A percentile compares a stretch with the other conserved stretches of the same genome.
phyloP scores from a whole-genome alignment of 495 filamentous ascomycete genomes.

The Elasticomyces elasticus region DNA sequence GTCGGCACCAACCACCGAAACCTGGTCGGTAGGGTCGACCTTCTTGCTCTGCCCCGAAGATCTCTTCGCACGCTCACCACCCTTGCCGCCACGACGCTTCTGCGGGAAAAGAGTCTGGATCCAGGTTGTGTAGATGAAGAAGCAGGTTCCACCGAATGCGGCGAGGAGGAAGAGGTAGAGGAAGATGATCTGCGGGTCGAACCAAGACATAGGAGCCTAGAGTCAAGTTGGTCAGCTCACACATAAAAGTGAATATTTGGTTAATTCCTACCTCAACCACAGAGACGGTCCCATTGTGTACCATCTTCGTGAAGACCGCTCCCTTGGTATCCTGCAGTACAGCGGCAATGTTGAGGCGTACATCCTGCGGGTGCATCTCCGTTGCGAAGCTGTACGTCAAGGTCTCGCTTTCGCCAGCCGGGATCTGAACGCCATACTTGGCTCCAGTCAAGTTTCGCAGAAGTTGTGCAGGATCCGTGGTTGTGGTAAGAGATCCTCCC shows the following conservation, averaged over 20 bases:
- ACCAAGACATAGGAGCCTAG: background rate
- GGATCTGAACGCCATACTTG: constrained; percentile 63
- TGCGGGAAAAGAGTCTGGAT: constrained; percentile 93
- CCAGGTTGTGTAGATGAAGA: constrained; percentile 98
- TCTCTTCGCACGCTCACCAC: constrained; percentile 48
- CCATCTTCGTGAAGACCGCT: constrained; percentile 61
- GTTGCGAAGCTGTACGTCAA: constrained; percentile 76
- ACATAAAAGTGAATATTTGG: no score
- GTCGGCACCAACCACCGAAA: constrained; percentile 56
- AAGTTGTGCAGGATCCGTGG: constrained; percentile 42
- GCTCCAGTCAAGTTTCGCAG: constrained; percentile 76
- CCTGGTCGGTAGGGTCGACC: constrained; percentile 48
- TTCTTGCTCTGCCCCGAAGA: constrained; percentile 53
- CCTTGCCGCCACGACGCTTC: constrained; percentile 60
- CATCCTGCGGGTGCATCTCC: constrained; percentile 87
- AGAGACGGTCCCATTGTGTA: constrained; percentile 78
- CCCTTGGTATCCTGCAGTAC: constrained; percentile 56
- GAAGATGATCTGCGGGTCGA: constrained; percentile 55
- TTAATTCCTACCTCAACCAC: constrained; percentile 91
- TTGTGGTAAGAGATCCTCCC: constrained; percentile 62
- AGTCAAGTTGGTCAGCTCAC: no score
- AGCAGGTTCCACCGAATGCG: constrained; percentile 66
- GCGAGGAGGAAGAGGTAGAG: constrained; percentile 85
- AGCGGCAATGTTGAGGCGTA: constrained; percentile 68
- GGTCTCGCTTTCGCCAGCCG: constrained; percentile 64